Evolutionary conservation across 495 filamentous ascomycete genomes (phyloP), one percentile per base, ranked within the genome.

Genomic region (Penicillium bovifimosum): DNA sequence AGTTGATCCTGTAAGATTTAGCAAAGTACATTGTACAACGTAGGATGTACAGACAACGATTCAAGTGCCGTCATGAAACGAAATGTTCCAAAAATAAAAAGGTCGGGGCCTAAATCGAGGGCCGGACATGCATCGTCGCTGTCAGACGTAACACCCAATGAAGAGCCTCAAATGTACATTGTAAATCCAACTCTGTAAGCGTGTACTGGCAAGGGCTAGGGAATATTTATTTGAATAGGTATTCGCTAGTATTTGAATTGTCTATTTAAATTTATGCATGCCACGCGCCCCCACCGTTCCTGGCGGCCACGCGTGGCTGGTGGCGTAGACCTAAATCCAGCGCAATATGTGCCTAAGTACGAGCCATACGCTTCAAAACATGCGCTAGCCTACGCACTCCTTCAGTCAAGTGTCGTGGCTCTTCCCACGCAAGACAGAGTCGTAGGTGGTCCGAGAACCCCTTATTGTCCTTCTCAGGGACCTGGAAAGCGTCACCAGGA

Each of bases 391-490:
- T 76, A 65, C 65, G 61, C 9, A 93, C 76, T 0, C 87, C 89
- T 61, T 91, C 86, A 1, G 60, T 73, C n/a, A 95, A 54, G 44
- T 76, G 68, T n/a, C 75, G 75, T 62, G 82, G 82, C 16, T 84
- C 78, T 69, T 85, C 88, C 84, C 85, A 92, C 9, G 86, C 77
- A 66, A 88, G 90, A 54, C 85, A 88, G 7, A 95, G 58, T 39
- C 89, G 76, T 13, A 93, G 50, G 32, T 72, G 65, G 29, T 73
- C 53, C 24, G 68, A 67, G 63, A 90, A 87, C 48, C 63, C 68
- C 45, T 69, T 64, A 13, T 55, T 64, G 2, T 63, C 60, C 5
- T 89, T 80, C 32, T 80, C 79, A 3, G 71, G 65, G 3, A 91
- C 85, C 55, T 82, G 80, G 65, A 91, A 93, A 20, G 87, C 60